Evolutionary conservation across 2,329 filamentous ascomycete genomes (phyloP).

Genomic region (Berkeleyomyces basicola): DNA sequence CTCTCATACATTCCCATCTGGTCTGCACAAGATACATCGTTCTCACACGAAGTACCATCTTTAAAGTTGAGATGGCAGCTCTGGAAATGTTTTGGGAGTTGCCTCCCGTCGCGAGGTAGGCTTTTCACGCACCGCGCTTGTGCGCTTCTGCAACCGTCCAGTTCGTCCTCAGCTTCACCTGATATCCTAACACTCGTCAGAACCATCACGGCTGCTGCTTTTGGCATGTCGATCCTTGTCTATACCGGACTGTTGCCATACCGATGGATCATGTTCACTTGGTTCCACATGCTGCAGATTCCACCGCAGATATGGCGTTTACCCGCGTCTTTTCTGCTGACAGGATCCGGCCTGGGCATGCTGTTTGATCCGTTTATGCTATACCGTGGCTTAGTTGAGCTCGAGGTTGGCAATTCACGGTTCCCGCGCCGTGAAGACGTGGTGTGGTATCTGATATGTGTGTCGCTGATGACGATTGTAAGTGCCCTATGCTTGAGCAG

Average conservation of each 20-base stretch:
- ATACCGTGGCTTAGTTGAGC: slow-evolving; percentile 58
- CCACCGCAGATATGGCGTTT: slow-evolving; percentile 29
- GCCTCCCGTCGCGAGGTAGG: slow-evolving; percentile 28
- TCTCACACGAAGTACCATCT: slow-evolving; percentile 11
- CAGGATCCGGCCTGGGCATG: slow-evolving; percentile 28
- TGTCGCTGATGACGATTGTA: slow-evolving; percentile 60
- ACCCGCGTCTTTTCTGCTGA: slow-evolving; percentile 27
- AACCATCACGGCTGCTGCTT: slow-evolving; percentile 46
- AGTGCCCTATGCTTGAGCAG: slow-evolving; percentile 25
- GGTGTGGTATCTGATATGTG: slow-evolving; percentile 63
- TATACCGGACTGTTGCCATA: slow-evolving; percentile 36
- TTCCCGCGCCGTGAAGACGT: slow-evolving; percentile 65
- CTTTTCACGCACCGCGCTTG: neutral
- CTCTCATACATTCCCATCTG: neutral
- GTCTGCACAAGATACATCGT: neutral
- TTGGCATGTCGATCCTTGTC: slow-evolving; percentile 43
- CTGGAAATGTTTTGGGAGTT: slow-evolving; percentile 24
- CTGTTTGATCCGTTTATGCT: slow-evolving; percentile 60
- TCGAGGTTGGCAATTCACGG: slow-evolving; percentile 55
- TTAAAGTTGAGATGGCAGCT: slow-evolving; percentile 13
- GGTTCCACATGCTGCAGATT: slow-evolving; percentile 33
- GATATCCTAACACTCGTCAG: slow-evolving; percentile 25
- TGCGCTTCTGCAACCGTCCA: neutral
- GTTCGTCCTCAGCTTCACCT: slow-evolving; percentile 15
- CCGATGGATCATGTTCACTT: slow-evolving; percentile 35